Percentiles rank a stretch among this genome's conserved stretches.
Evolutionary conservation across 2,329 filamentous ascomycete species (phyloP).

Genomic region (Dactylella cylindrospora): DNA sequence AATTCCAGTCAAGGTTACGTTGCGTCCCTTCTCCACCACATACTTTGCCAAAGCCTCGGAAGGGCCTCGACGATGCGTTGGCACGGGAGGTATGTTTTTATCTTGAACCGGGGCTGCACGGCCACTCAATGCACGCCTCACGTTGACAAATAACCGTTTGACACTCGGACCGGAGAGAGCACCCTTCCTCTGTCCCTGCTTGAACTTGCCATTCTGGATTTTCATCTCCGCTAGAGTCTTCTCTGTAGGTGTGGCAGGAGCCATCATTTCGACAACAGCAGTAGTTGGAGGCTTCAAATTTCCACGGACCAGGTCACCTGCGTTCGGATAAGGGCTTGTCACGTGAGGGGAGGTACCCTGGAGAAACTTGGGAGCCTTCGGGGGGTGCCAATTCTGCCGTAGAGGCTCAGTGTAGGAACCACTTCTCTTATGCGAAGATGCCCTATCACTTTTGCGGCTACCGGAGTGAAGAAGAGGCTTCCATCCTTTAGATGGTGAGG

Average conservation of each 20-base stretch:
- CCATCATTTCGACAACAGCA: constrained; percentile 71
- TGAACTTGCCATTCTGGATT: constrained; percentile 50
- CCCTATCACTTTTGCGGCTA: constrained; percentile 52
- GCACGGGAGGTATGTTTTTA: constrained; percentile 18
- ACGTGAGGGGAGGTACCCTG: constrained; percentile 52
- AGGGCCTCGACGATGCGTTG: constrained; percentile 35
- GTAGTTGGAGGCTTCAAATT: constrained; percentile 80
- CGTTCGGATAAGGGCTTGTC: constrained; percentile 66
- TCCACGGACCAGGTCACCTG: constrained; percentile 83
- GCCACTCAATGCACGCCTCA: constrained; percentile 56
- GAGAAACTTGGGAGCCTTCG: constrained; percentile 52
- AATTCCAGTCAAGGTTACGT: constrained; percentile 54
- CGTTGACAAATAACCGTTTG: constrained; percentile 81
- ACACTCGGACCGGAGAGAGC: constrained; percentile 73
- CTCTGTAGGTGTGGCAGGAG: constrained; percentile 59
- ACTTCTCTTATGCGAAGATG: constrained; percentile 70
- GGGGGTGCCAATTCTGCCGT: constrained; percentile 64
- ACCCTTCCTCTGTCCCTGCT: constrained; percentile 52
- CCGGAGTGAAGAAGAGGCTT: constrained; percentile 38
- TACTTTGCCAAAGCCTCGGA: constrained; percentile 39
- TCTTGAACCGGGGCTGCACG: constrained; percentile 33
- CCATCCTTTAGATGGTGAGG: constrained; percentile 38
- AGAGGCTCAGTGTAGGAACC: constrained; percentile 85
- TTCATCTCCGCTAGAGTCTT: constrained; percentile 60
- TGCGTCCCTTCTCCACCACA: constrained; percentile 46